Conservation (phyloP, 2,329 filamentous ascomycete species). For the Talaromyces sp. region DNA sequence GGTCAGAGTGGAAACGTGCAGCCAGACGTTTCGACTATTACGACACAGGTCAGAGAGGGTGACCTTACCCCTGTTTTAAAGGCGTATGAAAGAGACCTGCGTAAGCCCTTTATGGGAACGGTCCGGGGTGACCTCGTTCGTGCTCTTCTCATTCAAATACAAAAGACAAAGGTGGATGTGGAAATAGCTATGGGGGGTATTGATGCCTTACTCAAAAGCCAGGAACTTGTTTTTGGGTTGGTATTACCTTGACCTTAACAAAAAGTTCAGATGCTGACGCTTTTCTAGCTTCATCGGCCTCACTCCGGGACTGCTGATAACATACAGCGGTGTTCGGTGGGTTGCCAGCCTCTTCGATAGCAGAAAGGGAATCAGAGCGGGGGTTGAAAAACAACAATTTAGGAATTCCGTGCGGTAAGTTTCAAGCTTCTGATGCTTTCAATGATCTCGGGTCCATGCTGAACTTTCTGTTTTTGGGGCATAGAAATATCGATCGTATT, state of each 20-base stretch:
- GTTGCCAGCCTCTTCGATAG: constrained; percentile 67
- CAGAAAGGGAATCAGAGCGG: constrained; percentile 65
- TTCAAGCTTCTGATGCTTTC: not conserved
- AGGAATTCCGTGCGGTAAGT: constrained; percentile 69
- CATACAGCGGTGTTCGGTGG: constrained; percentile 71
- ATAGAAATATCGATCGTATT: constrained; percentile 77
- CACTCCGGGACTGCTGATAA: constrained; percentile 88
- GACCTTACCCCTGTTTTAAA: constrained; percentile 88
- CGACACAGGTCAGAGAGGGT: constrained; percentile 79
- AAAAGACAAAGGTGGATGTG: constrained; percentile 98
- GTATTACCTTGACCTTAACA: constrained; percentile 17
- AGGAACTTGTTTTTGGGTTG: constrained; percentile 86
- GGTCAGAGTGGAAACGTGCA: constrained; percentile 53
- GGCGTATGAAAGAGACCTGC: constrained; percentile 87
- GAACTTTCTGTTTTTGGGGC: not conserved
- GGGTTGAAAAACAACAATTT: constrained; percentile 66
- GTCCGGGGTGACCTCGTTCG: constrained; percentile 83
- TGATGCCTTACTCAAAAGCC: constrained; percentile 88
- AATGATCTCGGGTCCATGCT: not conserved
- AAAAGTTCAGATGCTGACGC: constrained; percentile 20
- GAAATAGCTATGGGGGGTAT: constrained; percentile 96
- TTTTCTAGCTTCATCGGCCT: constrained; percentile 75
- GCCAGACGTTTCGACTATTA: constrained; percentile 69
- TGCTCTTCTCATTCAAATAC: constrained; percentile 89
- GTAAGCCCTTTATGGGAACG: constrained; percentile 76